phyloP scores from a whole-genome alignment of 75 land plant genomes.

The Sequoia sempervirens region DNA sequence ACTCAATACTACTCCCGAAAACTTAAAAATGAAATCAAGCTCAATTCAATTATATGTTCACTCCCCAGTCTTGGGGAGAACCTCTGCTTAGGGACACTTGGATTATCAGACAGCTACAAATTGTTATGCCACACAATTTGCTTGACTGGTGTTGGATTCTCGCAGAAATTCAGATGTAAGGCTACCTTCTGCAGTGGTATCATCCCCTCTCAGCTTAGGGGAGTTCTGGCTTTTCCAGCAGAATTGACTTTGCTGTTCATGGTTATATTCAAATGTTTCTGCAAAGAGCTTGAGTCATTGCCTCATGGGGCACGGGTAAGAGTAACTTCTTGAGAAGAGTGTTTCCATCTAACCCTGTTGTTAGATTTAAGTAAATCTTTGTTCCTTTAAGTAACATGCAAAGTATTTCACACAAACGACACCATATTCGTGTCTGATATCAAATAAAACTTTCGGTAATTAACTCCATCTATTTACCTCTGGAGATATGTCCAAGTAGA shows the following conservation, averaged over 20 bases:
- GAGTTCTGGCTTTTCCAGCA: not conserved
- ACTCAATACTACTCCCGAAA: not conserved
- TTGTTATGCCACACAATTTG: not conserved
- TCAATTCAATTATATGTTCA: not conserved
- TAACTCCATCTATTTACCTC: slow-evolving; percentile 48
- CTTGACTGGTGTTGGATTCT: not conserved
- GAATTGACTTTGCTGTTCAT: not conserved
- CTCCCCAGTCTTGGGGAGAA: not conserved
- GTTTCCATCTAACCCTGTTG: not conserved
- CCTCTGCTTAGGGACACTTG: not conserved
- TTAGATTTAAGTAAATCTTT: too few species aligned
- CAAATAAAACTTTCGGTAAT: not conserved
- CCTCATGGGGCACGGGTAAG: not conserved
- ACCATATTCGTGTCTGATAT: not conserved
- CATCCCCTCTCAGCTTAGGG: not conserved
- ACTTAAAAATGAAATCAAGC: not conserved
- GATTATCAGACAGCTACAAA: not conserved
- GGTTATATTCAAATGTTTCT: not conserved
- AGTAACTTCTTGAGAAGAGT: too few species aligned
- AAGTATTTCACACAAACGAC: not conserved
- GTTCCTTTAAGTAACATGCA: not conserved
- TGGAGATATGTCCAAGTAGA: slow-evolving; percentile 82
- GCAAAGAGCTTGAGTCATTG: not conserved
- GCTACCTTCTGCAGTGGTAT: not conserved
- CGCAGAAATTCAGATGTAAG: not conserved